A percentile compares a stretch with the other conserved stretches of the same genome.
Evolutionary conservation across 805 yeast genomes (phyloP).

Genomic region (Metschnikowia similis): DNA sequence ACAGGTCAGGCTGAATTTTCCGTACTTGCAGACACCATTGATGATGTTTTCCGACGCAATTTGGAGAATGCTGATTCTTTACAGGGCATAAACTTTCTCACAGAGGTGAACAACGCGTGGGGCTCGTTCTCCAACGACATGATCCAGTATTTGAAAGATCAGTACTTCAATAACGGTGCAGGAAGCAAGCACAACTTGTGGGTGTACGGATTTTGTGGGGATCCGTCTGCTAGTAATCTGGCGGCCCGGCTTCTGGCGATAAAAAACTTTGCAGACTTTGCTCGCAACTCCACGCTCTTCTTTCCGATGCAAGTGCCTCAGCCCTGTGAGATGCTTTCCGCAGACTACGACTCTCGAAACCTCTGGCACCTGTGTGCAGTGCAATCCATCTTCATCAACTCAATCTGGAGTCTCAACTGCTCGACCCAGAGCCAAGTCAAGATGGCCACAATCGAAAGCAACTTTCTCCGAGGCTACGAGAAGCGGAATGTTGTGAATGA

Average conservation of each 20-base stretch:
- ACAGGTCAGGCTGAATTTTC: constrained; percentile 62
- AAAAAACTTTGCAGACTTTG: constrained; percentile 41
- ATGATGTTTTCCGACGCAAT: constrained; percentile 50
- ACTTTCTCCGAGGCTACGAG: constrained; percentile 38
- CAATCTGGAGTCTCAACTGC: constrained; percentile 43
- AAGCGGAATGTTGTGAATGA: constrained; percentile 47
- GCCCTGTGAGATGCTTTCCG: constrained; percentile 2
- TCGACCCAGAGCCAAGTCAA: constrained; percentile 28
- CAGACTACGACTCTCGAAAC: constrained; percentile 17
- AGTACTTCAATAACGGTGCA: constrained; percentile 45
- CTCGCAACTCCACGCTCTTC: constrained; percentile 48
- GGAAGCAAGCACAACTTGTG: constrained; percentile 34
- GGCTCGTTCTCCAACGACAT: constrained; percentile 62
- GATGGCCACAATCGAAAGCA: constrained; percentile 44
- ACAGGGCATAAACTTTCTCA: constrained; percentile 63
- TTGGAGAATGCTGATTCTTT: constrained; percentile 75
- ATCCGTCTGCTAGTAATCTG: background rate
- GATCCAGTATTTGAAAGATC: constrained; percentile 61
- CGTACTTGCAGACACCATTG: constrained; percentile 31
- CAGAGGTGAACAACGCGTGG: constrained; percentile 81
- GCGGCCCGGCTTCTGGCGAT: constrained; percentile 35
- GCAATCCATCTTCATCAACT: constrained; percentile 30
- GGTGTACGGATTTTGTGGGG: constrained; percentile 19
- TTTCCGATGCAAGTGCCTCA: constrained; percentile 46
- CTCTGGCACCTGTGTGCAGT: constrained; percentile 41